Conservation (phyloP, 441 rosid species). For the Dalechampia spathulata region DNA sequence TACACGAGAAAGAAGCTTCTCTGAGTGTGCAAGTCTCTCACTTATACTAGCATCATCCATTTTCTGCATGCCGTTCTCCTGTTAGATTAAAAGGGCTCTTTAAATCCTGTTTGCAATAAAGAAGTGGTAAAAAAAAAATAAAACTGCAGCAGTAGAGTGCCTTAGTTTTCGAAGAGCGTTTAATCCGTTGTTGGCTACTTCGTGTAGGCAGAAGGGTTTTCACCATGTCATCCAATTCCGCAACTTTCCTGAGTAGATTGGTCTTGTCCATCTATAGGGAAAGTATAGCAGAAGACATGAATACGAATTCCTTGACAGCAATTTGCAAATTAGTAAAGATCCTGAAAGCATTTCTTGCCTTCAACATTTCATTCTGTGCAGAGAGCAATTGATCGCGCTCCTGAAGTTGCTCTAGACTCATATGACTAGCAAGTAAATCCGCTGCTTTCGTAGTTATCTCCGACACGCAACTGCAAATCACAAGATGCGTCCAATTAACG, state of each 20-base stretch:
- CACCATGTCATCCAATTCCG: conserved; percentile 67
- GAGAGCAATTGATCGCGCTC: conserved; percentile 77
- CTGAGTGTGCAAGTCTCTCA: conserved; percentile 39
- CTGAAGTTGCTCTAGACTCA: conserved; percentile 61
- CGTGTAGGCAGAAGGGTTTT: conserved; percentile 36
- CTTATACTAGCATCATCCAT: conserved; percentile 34
- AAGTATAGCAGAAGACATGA: neutral
- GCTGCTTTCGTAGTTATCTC: conserved; percentile 55
- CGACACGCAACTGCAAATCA: conserved; percentile 42
- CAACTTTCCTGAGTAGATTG: conserved; percentile 52
- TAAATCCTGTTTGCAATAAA: neutral
- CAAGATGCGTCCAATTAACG: neutral
- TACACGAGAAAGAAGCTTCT: conserved; percentile 48
- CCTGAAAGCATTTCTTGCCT: conserved; percentile 30
- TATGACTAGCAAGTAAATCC: conserved; percentile 54
- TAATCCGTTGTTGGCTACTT: conserved; percentile 30
- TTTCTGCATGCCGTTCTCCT: conserved; percentile 42
- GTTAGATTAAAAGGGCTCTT: conserved; percentile 15
- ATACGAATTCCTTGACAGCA: neutral
- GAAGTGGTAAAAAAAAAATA: neutral
- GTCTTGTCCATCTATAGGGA: conserved; percentile 59
- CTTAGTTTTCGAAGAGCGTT: conserved; percentile 31
- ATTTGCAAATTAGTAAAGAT: neutral
- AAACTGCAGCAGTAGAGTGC: conserved; percentile 5
- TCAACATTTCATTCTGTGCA: conserved; percentile 80